Evolutionary conservation across 2,329 filamentous ascomycete species (phyloP).

Genomic region (Fusarium dimerum): DNA sequence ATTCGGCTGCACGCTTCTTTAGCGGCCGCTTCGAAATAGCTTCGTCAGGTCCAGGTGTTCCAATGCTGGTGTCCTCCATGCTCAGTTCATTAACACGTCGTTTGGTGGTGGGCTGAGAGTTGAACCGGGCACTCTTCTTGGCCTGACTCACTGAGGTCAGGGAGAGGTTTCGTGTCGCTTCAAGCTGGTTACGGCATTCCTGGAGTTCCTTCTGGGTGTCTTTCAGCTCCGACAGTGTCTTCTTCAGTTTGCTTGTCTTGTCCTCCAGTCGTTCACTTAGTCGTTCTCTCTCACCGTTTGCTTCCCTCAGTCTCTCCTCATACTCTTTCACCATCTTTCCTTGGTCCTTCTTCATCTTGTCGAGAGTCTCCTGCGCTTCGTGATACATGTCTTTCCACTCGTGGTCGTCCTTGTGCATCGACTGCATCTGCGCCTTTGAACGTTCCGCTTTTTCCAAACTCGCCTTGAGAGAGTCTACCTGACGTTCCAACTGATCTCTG

Average conservation of each 20-base stretch:
- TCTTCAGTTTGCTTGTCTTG: slow-evolving; percentile 66
- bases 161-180: slow-evolving; percentile 27
- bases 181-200: slow-evolving; percentile 44
- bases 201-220: slow-evolving; percentile 48
- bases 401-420: slow-evolving; percentile 41
- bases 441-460: slow-evolving; percentile 77
- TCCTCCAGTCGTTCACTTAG: slow-evolving; percentile 66
- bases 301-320: slow-evolving; percentile 59
- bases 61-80: slow-evolving; percentile 47
- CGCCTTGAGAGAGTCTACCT: slow-evolving; percentile 74
- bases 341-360: slow-evolving; percentile 45
- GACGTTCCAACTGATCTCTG: slow-evolving; percentile 77
- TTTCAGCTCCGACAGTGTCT: slow-evolving; percentile 73
- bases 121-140: slow-evolving; percentile 22
- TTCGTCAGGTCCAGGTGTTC: slow-evolving; percentile 47
- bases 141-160: slow-evolving; percentile 16
- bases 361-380: slow-evolving; percentile 44
- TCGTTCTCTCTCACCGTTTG: slow-evolving; percentile 61
- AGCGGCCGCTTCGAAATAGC: slow-evolving; percentile 41
- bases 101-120: slow-evolving; percentile 44
- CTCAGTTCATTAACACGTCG: slow-evolving; percentile 47
- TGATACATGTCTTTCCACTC: slow-evolving; percentile 40
- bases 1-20: slow-evolving; percentile 60
- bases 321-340: slow-evolving; percentile 47
- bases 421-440: slow-evolving; percentile 34